A percentile compares a stretch with the other conserved stretches of the same genome.
These are phyloP conservation scores for Colletotrichum eleusines DNA, from an alignment of 2,329 filamentous ascomycete species.

Conservation along the genomic window DNA sequence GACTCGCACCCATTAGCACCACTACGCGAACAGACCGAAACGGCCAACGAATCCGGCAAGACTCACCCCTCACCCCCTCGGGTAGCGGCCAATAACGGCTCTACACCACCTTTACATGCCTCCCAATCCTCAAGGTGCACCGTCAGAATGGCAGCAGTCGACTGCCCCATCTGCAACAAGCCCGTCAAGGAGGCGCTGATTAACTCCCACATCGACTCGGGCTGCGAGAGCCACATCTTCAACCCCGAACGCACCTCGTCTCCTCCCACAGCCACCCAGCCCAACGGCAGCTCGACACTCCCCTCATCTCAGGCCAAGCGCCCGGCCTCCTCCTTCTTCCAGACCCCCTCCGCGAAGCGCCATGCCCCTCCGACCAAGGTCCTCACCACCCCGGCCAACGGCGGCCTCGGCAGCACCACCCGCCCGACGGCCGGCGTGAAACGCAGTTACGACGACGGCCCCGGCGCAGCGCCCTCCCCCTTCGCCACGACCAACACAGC, in stretches of 20 bases:
- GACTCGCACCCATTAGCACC: neutral
- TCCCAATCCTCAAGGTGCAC: neutral
- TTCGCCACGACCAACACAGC: conserved; percentile 12
- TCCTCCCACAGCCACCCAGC: conserved; percentile 48
- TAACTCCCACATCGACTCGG: conserved; percentile 91
- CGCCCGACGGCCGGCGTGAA: conserved; percentile 57
- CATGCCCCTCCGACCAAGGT: conserved; percentile 54
- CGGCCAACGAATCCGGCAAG: neutral
- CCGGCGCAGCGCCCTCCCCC: conserved; percentile 49
- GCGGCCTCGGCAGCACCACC: conserved; percentile 48
- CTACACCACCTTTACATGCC: neutral
- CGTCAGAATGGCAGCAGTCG: conserved; percentile 60
- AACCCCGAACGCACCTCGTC: conserved; percentile 54
- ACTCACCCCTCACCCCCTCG: too few species aligned
- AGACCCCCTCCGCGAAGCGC: conserved; percentile 70
- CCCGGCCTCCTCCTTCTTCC: conserved; percentile 68
- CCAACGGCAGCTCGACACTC: conserved; percentile 47
- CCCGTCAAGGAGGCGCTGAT: conserved; percentile 80
- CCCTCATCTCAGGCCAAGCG: conserved; percentile 63
- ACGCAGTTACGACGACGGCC: conserved; percentile 67
- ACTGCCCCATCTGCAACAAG: conserved; percentile 85
- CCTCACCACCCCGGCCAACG: conserved; percentile 52
- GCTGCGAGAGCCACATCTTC: conserved; percentile 76
- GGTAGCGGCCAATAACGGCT: neutral
- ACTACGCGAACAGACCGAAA: neutral